phyloP scores from a whole-genome alignment of 345 rosid genomes.

The Salix exigua region DNA sequence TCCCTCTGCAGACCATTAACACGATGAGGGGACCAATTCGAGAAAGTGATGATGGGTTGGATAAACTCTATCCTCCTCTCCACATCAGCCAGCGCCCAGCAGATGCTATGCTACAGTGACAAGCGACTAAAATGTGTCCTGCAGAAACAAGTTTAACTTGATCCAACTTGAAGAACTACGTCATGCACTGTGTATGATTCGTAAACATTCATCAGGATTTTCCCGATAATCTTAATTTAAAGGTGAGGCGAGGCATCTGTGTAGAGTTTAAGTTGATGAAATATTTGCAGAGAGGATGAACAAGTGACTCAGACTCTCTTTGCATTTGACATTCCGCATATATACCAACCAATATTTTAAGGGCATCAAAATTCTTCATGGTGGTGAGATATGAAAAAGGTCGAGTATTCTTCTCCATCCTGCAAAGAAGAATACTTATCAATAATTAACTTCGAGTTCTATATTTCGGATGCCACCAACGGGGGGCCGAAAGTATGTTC shows the following conservation, averaged over 20 bases:
- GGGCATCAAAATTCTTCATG: not conserved
- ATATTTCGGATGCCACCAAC: slow-evolving; percentile 19
- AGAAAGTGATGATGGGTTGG: slow-evolving; percentile 26
- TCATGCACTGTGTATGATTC: not conserved
- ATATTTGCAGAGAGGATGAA: not conserved
- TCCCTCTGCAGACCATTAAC: not conserved
- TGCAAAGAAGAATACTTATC: not conserved
- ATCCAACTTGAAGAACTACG: not conserved
- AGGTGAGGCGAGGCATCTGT: not conserved
- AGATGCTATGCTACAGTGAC: slow-evolving; percentile 1
- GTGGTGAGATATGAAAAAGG: not conserved
- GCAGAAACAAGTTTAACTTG: not conserved
- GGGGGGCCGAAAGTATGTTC: slow-evolving; percentile 31
- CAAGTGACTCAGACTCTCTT: not conserved
- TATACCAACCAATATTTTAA: not conserved
- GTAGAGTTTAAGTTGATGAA: not conserved
- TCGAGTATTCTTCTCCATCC: slow-evolving; percentile 8
- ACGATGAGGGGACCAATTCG: slow-evolving; percentile 24
- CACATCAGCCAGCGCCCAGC: slow-evolving; percentile 29
- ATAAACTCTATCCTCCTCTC: slow-evolving; percentile 44
- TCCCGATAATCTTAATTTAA: not conserved
- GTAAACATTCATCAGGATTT: too few relatives aligned
- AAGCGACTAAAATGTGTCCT: not conserved
- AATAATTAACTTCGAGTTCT: not conserved
- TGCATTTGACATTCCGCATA: slow-evolving; percentile 13